These are phyloP conservation scores for Kwoniella mangroviensis DNA, from an alignment of 768 basidiomycete genomes.

Conservation along the genomic window DNA sequence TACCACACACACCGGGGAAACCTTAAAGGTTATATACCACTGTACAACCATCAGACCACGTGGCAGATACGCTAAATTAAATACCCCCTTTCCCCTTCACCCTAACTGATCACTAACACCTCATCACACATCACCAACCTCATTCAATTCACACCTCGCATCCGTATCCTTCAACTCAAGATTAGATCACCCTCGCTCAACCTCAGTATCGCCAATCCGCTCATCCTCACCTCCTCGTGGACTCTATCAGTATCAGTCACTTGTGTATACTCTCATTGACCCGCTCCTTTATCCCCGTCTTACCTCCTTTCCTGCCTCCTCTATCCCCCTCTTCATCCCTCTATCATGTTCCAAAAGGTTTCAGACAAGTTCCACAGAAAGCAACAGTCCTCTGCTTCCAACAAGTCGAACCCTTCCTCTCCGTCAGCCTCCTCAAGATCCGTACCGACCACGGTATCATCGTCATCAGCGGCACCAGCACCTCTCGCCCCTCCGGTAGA, in stretches of 20 bases:
- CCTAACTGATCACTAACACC: neutral
- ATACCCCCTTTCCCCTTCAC: too few relatives aligned
- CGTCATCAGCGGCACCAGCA: constrained; percentile 10
- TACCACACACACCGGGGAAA: neutral
- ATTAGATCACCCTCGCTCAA: neutral
- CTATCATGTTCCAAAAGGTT: constrained; percentile 50
- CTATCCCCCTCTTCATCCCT: neutral
- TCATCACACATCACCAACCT: neutral
- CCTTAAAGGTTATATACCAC: neutral
- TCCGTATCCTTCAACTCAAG: neutral
- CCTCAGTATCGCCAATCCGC: neutral
- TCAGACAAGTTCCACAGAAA: constrained; percentile 53
- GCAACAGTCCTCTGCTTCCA: constrained; percentile 33
- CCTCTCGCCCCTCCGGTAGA: constrained; percentile 10
- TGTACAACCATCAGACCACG: neutral
- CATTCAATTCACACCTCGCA: neutral
- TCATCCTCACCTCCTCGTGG: neutral
- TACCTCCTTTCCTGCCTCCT: neutral
- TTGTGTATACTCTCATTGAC: constrained; percentile 4
- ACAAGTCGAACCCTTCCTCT: constrained; percentile 22
- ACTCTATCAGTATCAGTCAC: neutral
- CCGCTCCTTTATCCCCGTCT: neutral
- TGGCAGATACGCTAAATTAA: neutral
- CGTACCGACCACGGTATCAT: neutral
- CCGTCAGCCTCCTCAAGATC: constrained; percentile 13